Evolutionary conservation across 1,139 yeast species (phyloP).

Genomic region (Yamadazyma sp.): DNA sequence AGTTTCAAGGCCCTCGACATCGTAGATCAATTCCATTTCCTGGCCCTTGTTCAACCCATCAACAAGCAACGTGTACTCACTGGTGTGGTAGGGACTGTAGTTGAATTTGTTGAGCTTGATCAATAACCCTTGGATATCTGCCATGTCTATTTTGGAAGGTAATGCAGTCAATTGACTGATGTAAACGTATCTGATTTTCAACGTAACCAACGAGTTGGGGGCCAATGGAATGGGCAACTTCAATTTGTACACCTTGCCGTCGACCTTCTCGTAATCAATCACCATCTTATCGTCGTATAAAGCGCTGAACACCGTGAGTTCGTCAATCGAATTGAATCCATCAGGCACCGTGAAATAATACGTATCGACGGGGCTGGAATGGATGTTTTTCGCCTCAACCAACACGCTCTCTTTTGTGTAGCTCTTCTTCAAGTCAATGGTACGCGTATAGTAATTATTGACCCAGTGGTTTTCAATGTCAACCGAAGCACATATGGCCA

Average conservation of each 20-base stretch:
- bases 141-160: conserved; percentile 63
- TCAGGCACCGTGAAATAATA: conserved; percentile 58
- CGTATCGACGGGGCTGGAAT: conserved; percentile 48
- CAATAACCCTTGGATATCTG: conserved; percentile 61
- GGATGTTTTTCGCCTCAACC: conserved; percentile 61
- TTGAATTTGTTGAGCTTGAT: conserved; percentile 58
- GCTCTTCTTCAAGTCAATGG: conserved; percentile 64
- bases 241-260: conserved; percentile 38
- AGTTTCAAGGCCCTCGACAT: conserved; percentile 12
- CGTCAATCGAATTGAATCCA: conserved; percentile 32
- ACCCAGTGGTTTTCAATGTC: conserved; percentile 35
- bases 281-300: conserved; percentile 24
- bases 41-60: conserved; percentile 49
- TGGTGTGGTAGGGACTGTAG: conserved; percentile 63
- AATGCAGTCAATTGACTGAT: conserved; percentile 53
- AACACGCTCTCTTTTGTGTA: conserved; percentile 65
- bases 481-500: background rate
- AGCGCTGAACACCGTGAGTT: conserved; percentile 50
- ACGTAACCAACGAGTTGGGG: conserved; percentile 53
- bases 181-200: conserved; percentile 56
- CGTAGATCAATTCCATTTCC: conserved; percentile 37
- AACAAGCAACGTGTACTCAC: conserved; percentile 48
- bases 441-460: conserved; percentile 44
- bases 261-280: conserved; percentile 27
- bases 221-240: conserved; percentile 65